These are phyloP conservation scores for Rhododendron molle DNA, from an alignment of 148 eudicot species.

Conservation along the genomic window DNA sequence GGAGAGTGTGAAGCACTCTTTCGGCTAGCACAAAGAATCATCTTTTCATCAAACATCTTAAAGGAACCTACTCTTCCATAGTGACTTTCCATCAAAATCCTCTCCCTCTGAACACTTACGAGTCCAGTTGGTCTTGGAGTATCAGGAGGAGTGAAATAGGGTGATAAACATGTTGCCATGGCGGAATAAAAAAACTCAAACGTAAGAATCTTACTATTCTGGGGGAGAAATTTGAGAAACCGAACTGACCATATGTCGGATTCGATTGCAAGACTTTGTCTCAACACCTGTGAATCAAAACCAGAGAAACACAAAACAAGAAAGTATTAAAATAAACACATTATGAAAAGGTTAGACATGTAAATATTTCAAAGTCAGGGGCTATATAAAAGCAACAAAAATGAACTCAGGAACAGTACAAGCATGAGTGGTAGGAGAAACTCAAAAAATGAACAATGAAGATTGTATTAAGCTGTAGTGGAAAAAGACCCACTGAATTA, in stretches of 20 bases:
- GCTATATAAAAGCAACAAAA: neutral
- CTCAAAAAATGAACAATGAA: neutral
- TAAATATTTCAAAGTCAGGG: neutral
- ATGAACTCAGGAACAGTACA: neutral
- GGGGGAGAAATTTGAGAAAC: neutral
- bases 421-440: neutral
- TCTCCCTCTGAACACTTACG: slow-evolving; percentile 50
- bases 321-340: neutral
- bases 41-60: slow-evolving; percentile 47
- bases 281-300: slow-evolving; percentile 2
- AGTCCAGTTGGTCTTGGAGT: slow-evolving; percentile 41
- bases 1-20: slow-evolving; percentile 29
- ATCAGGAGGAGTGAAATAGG: slow-evolving; percentile 45
- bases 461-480: neutral
- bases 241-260: neutral
- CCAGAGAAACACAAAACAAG: neutral
- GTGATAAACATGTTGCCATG: slow-evolving; percentile 58
- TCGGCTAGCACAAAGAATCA: slow-evolving; percentile 18
- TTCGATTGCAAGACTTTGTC: neutral
- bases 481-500: neutral
- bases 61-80: slow-evolving; percentile 27
- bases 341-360: neutral
- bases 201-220: neutral
- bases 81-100: slow-evolving; percentile 24
- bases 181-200: neutral